Percentiles rank a stretch among this genome's conserved stretches.
Evolutionary conservation across 148 eudicot genomes (phyloP).

Genomic region (Euryodendron excelsum): DNA sequence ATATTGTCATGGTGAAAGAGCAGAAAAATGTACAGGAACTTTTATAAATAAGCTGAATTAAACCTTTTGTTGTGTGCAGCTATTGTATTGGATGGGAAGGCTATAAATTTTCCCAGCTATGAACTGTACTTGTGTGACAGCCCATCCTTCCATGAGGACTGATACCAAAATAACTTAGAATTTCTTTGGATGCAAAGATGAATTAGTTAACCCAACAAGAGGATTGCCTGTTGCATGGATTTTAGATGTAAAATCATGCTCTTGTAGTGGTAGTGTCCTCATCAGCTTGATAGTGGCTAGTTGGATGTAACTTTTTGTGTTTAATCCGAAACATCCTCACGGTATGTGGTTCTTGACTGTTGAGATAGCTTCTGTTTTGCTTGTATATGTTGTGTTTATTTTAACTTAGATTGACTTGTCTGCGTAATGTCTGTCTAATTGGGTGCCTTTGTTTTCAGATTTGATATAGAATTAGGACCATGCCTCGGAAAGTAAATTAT

Average conservation of each 20-base stretch:
- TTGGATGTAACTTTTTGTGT: background rate
- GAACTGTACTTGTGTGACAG: background rate
- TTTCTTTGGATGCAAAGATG: background rate
- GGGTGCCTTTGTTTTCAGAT: background rate
- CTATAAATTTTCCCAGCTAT: background rate
- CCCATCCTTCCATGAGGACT: background rate
- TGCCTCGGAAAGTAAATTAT: conserved; percentile 78
- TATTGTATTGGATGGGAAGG: background rate
- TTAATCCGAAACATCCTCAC: background rate
- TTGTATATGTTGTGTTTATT: background rate
- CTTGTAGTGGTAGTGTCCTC: background rate
- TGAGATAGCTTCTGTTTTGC: background rate
- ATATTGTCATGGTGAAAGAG: too few relatives aligned
- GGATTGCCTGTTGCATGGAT: background rate
- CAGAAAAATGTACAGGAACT: too few relatives aligned
- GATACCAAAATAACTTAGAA: background rate
- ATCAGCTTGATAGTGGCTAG: background rate
- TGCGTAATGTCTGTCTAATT: background rate
- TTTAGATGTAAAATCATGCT: too few relatives aligned
- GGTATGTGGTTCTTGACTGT: background rate
- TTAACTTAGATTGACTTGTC: background rate
- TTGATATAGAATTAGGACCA: conserved; percentile 23
- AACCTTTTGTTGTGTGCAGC: background rate
- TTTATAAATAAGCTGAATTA: background rate
- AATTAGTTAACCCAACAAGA: background rate